Evolutionary conservation across 768 basidiomycete genomes (phyloP).

Genomic region (Boletus sp.): DNA sequence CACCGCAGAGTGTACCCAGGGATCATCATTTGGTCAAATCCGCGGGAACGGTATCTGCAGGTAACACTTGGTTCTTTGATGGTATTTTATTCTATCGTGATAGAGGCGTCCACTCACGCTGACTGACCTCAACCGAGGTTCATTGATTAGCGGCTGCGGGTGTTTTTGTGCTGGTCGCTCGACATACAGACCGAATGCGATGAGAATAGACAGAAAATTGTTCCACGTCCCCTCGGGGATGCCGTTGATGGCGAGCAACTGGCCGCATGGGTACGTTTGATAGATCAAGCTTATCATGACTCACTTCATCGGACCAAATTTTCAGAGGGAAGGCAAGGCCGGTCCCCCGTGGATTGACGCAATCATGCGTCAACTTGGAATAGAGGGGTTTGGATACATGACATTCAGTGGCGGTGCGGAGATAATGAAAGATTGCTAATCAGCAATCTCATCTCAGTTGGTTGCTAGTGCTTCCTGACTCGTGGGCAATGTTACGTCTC

Average conservation of each 20-base stretch:
- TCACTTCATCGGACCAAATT: neutral
- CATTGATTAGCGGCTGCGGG: slow-evolving; percentile 4
- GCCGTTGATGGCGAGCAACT: slow-evolving; percentile 9
- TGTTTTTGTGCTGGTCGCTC: slow-evolving; percentile 3
- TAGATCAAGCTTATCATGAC: slow-evolving; percentile 1
- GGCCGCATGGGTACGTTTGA: slow-evolving; percentile 8
- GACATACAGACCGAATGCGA: neutral
- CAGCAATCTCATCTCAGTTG: slow-evolving; percentile 28
- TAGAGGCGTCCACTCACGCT: neutral
- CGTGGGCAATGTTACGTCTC: slow-evolving; percentile 27
- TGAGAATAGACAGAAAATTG: slow-evolving; percentile 1
- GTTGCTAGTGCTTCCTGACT: slow-evolving; percentile 21
- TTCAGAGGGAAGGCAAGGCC: neutral
- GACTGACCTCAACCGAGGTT: slow-evolving; percentile 2
- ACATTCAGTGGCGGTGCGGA: slow-evolving; percentile 27
- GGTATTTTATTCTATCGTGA: slow-evolving; percentile 4
- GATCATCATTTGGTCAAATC: slow-evolving; percentile 11
- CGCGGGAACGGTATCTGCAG: slow-evolving; percentile 20
- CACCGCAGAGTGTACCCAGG: slow-evolving; percentile 2
- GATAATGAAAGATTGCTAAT: slow-evolving; percentile 27
- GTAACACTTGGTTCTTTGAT: slow-evolving; percentile 2
- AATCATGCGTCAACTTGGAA: slow-evolving; percentile 15
- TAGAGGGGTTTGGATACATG: slow-evolving; percentile 20
- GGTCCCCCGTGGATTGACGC: slow-evolving; percentile 22
- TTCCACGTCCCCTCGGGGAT: slow-evolving; percentile 19